These are phyloP conservation scores for Stentor roeselii DNA, from an alignment of 73 alveolate genomes.

Conservation along the genomic window DNA sequence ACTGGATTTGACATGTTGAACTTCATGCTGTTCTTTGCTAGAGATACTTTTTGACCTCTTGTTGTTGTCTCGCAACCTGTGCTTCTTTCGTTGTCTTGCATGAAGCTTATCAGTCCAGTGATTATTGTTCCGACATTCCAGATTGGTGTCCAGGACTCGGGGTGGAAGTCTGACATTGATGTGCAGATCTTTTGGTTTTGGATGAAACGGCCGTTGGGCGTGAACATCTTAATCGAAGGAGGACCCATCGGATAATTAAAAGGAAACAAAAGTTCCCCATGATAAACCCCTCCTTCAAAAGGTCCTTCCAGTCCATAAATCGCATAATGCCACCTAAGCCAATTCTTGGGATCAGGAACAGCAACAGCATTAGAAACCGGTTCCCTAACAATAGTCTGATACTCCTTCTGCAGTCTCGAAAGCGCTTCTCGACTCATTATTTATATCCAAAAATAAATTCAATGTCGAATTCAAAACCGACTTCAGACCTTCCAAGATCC, in stretches of 20 bases:
- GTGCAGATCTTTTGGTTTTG: not conserved
- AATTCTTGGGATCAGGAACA: constrained; percentile 11
- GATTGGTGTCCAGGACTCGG: constrained; percentile 19
- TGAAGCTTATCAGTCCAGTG: constrained; percentile 22
- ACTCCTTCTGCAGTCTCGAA: not conserved
- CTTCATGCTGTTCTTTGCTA: too few species aligned
- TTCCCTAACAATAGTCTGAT: not conserved
- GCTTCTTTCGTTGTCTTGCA: not conserved
- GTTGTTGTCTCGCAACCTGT: too few species aligned
- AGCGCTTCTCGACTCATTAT: not conserved
- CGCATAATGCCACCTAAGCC: constrained; percentile 4
- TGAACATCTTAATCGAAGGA: constrained; percentile 25
- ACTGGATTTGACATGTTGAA: too few species aligned
- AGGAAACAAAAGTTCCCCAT: constrained; percentile 13
- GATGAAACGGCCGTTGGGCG: constrained; percentile 25
- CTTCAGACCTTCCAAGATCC: too few species aligned
- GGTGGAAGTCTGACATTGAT: constrained; percentile 29
- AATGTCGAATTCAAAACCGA: too few species aligned
- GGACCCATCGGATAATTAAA: constrained; percentile 33
- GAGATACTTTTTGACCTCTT: too few species aligned
- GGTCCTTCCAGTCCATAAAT: constrained; percentile 5
- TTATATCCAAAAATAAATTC: too few species aligned
- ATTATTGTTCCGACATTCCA: constrained; percentile 13
- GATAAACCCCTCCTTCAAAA: constrained; percentile 25
- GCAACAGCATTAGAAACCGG: constrained; percentile 6